phyloP scores from a whole-genome alignment of 1,139 yeast genomes.

The Yamadazyma trypodendri region DNA sequence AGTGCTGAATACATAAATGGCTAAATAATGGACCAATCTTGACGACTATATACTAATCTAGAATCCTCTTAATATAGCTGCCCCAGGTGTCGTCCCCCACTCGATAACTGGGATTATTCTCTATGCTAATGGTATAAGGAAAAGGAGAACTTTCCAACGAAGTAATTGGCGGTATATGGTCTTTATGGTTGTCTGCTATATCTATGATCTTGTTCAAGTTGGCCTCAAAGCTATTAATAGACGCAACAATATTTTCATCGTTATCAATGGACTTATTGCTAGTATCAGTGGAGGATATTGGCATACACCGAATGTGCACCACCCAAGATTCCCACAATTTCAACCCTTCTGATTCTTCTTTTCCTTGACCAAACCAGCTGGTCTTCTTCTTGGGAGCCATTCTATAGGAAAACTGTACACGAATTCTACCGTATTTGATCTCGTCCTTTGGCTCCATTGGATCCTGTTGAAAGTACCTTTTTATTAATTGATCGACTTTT shows the following conservation, averaged over 20 bases:
- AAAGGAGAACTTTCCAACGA: slow-evolving; percentile 67
- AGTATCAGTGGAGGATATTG: slow-evolving; percentile 14
- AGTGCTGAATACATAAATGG: too few species aligned
- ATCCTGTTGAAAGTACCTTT: slow-evolving; percentile 12
- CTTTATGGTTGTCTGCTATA: slow-evolving; percentile 53
- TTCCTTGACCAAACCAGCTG: slow-evolving; percentile 44
- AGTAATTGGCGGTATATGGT: slow-evolving; percentile 73
- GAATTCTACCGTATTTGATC: slow-evolving; percentile 22
- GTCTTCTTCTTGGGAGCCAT: slow-evolving; percentile 31
- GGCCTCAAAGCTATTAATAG: slow-evolving; percentile 40
- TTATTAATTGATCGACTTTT: slow-evolving; percentile 36
- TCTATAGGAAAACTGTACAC: slow-evolving; percentile 30
- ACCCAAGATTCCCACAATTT: slow-evolving; percentile 47
- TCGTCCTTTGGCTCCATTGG: slow-evolving; percentile 1
- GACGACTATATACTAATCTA: slow-evolving; percentile 24
- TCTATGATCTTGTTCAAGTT: slow-evolving; percentile 49
- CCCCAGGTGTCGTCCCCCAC: slow-evolving; percentile 38
- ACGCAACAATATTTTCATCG: slow-evolving; percentile 19
- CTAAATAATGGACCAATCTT: too few species aligned
- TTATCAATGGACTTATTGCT: slow-evolving; percentile 1
- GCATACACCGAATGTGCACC: slow-evolving; percentile 35
- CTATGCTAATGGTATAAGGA: slow-evolving; percentile 48
- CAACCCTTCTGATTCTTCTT: slow-evolving; percentile 20
- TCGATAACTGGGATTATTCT: slow-evolving; percentile 13
- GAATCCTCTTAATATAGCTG: slow-evolving; percentile 46